phyloP scores from a whole-genome alignment of 768 basidiomycete genomes.

The Mycena maculata region DNA sequence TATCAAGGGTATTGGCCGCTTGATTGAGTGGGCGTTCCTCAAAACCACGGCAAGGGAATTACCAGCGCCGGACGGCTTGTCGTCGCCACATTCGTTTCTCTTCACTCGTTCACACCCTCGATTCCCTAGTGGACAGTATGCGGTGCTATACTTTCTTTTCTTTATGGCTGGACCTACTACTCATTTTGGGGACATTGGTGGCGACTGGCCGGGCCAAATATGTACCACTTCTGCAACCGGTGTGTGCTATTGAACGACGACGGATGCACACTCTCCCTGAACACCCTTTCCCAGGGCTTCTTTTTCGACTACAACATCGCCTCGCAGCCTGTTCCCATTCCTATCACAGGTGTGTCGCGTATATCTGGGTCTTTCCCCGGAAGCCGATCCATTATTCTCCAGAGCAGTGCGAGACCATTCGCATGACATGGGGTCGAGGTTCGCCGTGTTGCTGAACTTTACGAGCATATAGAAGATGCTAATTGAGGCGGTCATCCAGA shows the following conservation, averaged over 20 bases:
- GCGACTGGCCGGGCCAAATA: constrained; percentile 24
- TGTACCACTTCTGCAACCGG: constrained; percentile 40
- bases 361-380: too few species aligned
- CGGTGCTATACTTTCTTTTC: constrained; percentile 2
- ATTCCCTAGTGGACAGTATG: constrained; percentile 22
- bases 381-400: not conserved
- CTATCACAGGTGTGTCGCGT: constrained; percentile 45
- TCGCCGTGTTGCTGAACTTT: constrained; percentile 40
- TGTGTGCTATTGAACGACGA: constrained; percentile 5
- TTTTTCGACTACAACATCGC: constrained; percentile 49
- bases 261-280: not conserved
- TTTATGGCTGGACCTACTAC: constrained; percentile 21
- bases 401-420: constrained; percentile 54
- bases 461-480: not conserved
- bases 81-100: not conserved
- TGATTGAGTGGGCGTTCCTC: too few species aligned
- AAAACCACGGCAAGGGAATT: not conserved
- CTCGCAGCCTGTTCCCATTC: constrained; percentile 43
- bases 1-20: too few species aligned
- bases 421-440: constrained; percentile 50
- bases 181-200: constrained; percentile 4
- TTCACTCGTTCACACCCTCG: not conserved
- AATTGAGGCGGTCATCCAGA: not conserved
- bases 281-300: constrained; percentile 44
- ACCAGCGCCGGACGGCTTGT: not conserved